phyloP scores from a whole-genome alignment of 1,284 basidiomycete species.

The Amylostereum chailletii region DNA sequence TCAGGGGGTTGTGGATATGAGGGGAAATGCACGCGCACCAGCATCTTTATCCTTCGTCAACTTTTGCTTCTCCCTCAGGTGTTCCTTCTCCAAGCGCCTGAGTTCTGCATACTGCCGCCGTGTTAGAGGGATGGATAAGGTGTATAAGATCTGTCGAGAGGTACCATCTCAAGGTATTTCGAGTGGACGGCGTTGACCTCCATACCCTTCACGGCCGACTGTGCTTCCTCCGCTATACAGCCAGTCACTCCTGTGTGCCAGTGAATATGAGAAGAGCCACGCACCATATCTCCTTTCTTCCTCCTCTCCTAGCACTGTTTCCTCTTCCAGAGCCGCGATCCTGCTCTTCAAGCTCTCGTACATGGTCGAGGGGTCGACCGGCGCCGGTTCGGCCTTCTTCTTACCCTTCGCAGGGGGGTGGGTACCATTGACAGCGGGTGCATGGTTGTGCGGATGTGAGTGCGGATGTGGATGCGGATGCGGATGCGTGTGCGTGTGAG shows the following conservation, averaged over 20 bases:
- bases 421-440: constrained; percentile 22
- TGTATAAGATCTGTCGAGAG: constrained; percentile 4
- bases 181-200: constrained; percentile 70
- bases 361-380: constrained; percentile 73
- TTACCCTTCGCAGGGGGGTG: constrained; percentile 26
- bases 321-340: constrained; percentile 78
- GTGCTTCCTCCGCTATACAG: constrained; percentile 70
- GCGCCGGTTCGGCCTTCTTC: constrained; percentile 55
- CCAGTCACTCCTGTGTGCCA: constrained; percentile 1
- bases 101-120: constrained; percentile 66
- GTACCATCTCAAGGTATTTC: constrained; percentile 78
- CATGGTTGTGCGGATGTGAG: constrained; percentile 8
- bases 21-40: constrained; percentile 34
- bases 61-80: constrained; percentile 83
- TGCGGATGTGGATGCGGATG: constrained; percentile 7
- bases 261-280: constrained; percentile 18
- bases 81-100: constrained; percentile 74
- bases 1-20: constrained; percentile 9
- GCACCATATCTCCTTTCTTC: constrained; percentile 68
- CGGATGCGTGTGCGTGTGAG: constrained; percentile 14
- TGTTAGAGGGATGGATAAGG: not conserved
- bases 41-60: constrained; percentile 80
- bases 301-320: constrained; percentile 75
- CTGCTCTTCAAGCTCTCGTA: constrained; percentile 78
- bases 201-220: constrained; percentile 71